Evolutionary conservation across 352 stramenopile genomes (phyloP).

Genomic region (Thraustochytrium striatum): DNA sequence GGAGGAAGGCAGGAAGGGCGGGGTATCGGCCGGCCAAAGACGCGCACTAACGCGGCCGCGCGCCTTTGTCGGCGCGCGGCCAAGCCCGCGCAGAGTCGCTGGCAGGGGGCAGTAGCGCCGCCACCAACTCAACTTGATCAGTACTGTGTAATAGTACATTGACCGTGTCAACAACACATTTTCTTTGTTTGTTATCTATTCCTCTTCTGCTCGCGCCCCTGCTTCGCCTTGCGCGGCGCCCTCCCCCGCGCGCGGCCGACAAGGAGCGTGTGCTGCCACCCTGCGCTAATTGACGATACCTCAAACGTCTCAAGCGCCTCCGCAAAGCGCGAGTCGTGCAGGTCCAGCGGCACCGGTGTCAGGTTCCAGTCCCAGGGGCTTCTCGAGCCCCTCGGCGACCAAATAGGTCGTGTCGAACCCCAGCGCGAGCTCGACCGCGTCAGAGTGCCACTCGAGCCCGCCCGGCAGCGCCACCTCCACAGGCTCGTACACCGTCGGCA

Average conservation of each 20-base stretch:
- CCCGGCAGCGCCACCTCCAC: neutral
- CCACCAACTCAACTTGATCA: no score
- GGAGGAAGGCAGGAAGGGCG: neutral
- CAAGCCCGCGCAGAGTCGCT: no score
- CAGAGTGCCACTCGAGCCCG: neutral
- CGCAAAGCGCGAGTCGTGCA: neutral
- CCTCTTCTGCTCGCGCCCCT: neutral
- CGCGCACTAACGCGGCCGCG: no score
- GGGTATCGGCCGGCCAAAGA: no score
- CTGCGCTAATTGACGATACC: neutral
- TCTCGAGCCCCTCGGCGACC: neutral
- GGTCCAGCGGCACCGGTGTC: neutral
- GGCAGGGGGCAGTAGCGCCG: no score
- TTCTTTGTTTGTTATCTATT: constrained; percentile 35
- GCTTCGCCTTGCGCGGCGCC: neutral
- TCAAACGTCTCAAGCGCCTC: neutral
- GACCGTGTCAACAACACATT: constrained; percentile 38
- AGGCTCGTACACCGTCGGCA: neutral
- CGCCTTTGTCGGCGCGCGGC: no score
- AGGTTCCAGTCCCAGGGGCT: constrained; percentile 41
- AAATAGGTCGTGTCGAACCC: neutral
- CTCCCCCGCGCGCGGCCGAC: neutral
- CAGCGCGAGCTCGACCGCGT: neutral
- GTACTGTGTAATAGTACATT: no score
- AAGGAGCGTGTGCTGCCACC: constrained; percentile 32